These are phyloP conservation scores for Coprinellus micaceus DNA, from an alignment of 768 basidiomycete genomes.

Conservation along the genomic window DNA sequence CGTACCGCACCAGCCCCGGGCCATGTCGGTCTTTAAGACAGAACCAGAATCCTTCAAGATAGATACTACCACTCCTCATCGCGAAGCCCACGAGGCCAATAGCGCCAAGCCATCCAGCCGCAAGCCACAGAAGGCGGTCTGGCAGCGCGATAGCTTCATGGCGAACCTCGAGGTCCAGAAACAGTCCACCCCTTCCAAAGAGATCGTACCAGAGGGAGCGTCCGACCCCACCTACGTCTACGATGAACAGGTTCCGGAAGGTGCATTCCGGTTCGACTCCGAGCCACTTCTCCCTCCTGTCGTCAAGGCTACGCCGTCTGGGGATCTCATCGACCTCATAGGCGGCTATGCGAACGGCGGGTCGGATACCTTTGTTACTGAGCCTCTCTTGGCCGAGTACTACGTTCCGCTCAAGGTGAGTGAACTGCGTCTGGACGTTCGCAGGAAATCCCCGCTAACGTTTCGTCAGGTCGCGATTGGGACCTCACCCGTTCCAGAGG, in stretches of 20 bases:
- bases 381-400: neutral
- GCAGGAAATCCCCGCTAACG: no score
- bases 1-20: no score
- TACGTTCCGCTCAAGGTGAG: neutral
- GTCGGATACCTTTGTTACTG: neutral
- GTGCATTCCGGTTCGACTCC: neutral
- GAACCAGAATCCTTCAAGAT: constrained; percentile 11
- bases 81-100: constrained; percentile 1
- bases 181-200: neutral
- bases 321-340: constrained; percentile 31
- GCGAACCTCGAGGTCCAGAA: constrained; percentile 9
- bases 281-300: neutral
- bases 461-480: no score
- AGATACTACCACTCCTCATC: constrained; percentile 10
- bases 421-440: neutral
- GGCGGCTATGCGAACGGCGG: neutral
- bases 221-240: neutral
- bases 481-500: no score
- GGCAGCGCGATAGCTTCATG: constrained; percentile 22
- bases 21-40: no score
- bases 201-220: neutral
- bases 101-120: constrained; percentile 5
- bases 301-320: neutral
- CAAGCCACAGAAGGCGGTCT: constrained; percentile 28
- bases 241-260: neutral